Evolutionary conservation across 257 asterid species (phyloP).

Genomic region (Petunia secreta): DNA sequence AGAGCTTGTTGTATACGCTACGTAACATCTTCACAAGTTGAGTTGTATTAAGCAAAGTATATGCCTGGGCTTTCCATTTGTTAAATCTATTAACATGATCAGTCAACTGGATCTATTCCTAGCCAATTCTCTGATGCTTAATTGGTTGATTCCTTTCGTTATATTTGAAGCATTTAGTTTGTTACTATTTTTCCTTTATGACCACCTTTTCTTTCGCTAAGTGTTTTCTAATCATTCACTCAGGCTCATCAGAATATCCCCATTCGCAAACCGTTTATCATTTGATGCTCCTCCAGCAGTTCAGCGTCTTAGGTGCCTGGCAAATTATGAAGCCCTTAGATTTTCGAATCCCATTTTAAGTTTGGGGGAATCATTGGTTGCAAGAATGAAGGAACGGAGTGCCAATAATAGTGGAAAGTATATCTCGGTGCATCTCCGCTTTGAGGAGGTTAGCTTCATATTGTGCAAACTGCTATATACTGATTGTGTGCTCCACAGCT

Average conservation of each 20-base stretch:
- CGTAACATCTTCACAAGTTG: too few species aligned
- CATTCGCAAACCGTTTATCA: slow-evolving; percentile 92
- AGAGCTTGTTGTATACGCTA: too few species aligned
- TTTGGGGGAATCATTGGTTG: slow-evolving; percentile 73
- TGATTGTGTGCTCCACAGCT: slow-evolving; percentile 23
- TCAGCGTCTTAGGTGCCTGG: slow-evolving; percentile 90
- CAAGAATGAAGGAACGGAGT: slow-evolving; percentile 87
- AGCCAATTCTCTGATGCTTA: background rate
- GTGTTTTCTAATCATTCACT: slow-evolving; percentile 1
- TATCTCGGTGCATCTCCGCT: slow-evolving; percentile 97
- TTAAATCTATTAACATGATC: background rate
- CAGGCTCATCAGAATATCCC: slow-evolving; percentile 94
- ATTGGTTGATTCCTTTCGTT: slow-evolving; percentile 16
- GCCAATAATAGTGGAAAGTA: slow-evolving; percentile 86
- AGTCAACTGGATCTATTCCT: slow-evolving; percentile 7
- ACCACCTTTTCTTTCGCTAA: background rate
- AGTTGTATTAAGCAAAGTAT: background rate
- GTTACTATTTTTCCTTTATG: background rate
- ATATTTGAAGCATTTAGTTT: slow-evolving; percentile 28
- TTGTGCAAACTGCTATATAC: slow-evolving; percentile 12
- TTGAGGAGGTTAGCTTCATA: slow-evolving; percentile 86
- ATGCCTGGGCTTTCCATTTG: slow-evolving; percentile 1
- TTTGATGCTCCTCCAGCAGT: slow-evolving; percentile 89
- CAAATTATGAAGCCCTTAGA: slow-evolving; percentile 89
- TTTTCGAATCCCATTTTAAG: slow-evolving; percentile 72